Evolutionary conservation across 129 eudicot species (phyloP), one percentile per base, ranked within the genome.

Genomic region (Tagetes patula): DNA sequence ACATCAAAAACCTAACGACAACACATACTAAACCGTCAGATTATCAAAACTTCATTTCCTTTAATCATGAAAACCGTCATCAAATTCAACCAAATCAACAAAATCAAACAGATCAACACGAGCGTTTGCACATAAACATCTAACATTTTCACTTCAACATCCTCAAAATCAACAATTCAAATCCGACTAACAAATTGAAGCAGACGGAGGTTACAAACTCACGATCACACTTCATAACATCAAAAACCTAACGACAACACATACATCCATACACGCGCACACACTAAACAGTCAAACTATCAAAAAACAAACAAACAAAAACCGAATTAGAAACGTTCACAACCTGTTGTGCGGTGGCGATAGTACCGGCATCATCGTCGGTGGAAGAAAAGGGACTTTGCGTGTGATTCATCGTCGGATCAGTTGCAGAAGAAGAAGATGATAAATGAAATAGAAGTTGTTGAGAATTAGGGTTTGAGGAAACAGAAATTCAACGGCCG

Each of bases 281-380:
- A 65, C 32, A 75, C 4, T 11, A 50, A 61, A 1, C 4, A 8
- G 8, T 36, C 39, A 61, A 30, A 32, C 2, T 2, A 63, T 1
- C 2, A 64, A 52, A 20, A 7, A 50, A 9, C 3, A 13, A 64
- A 30, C 12, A 4, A 41, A 33, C 34, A 33, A 1, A 39, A 56
- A 38, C 14, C 1, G 65, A 54, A 31, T 11, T n/a, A 12, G 38
- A 40, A 40, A 70, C 5, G 0, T 5, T 50, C 1, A 71, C 7
- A 32, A 89, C 97, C 96, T 83, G 87, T 70, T 85, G 87, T 1
- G 87, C 82, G 49, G 92, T 79, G 75, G 89, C 65, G 80, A 83
- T 36, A 32, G 87, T 79, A 20, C 75, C 89, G 60, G 96, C 84
- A 66, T 78, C 84, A 50, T 79, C 85, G 75, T 84, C 83, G 61